These are phyloP conservation scores for Hanseniaspora lachancei DNA, from an alignment of 805 yeast species.

Conservation along the genomic window DNA sequence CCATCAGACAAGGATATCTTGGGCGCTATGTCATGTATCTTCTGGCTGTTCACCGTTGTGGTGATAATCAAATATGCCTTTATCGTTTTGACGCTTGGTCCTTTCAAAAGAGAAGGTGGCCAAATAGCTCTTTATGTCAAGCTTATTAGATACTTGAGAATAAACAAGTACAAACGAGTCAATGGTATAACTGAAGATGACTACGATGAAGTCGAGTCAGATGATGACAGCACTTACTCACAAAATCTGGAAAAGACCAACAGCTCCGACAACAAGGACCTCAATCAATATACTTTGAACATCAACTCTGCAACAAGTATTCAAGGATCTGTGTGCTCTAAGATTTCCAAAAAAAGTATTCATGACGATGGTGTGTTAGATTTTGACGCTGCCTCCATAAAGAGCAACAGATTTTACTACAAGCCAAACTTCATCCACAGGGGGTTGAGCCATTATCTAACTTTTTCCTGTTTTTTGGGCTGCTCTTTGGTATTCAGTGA, in stretches of 20 bases:
- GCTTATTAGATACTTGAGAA: conserved; percentile 36
- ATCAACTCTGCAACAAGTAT: neutral
- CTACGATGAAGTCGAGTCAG: conserved; percentile 15
- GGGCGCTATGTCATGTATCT: conserved; percentile 42
- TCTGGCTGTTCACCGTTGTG: conserved; percentile 42
- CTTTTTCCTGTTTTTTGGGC: conserved; percentile 37
- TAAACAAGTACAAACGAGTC: conserved; percentile 35
- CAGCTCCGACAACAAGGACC: neutral
- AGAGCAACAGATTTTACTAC: conserved; percentile 13
- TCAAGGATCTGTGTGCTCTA: neutral
- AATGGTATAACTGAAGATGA: conserved; percentile 27
- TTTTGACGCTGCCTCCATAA: conserved; percentile 16
- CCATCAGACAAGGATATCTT: conserved; percentile 32
- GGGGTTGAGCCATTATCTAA: conserved; percentile 19
- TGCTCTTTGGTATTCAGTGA: conserved; percentile 46
- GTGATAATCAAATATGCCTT: conserved; percentile 41
- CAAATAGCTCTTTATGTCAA: conserved; percentile 52
- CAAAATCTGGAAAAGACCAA: neutral
- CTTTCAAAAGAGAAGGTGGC: conserved; percentile 51
- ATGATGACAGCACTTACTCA: neutral
- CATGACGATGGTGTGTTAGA: conserved; percentile 3
- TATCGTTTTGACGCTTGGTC: conserved; percentile 38
- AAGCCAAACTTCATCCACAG: conserved; percentile 22
- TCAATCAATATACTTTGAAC: neutral
- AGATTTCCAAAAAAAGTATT: conserved; percentile 14